Evolutionary conservation across 352 stramenopile genomes (phyloP), one percentile per base, ranked within the genome.

Genomic region (Phytophthora tentaculata): DNA sequence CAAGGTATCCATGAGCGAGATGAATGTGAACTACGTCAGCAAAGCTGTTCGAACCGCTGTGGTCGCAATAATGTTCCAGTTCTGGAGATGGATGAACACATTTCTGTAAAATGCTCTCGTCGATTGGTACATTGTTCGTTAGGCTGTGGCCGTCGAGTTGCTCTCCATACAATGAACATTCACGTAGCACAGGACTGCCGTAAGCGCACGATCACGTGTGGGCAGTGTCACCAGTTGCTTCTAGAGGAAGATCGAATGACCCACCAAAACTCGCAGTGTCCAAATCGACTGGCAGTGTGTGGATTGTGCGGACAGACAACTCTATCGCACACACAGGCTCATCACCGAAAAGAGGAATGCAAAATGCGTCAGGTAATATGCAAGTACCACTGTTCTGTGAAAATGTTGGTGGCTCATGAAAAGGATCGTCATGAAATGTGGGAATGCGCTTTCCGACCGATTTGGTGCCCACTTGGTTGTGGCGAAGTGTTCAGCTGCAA

Each of bases 381-480:
- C 53, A 73, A 68, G 20, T 77, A 81, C 48, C 57, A 77, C 7
- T 88, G 84, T 56, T 86, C 80, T 35, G 65, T 75, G 13, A 86
- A 84, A 53, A 3, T 53, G 16, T 62, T 92, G 32, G 67, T 81
- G n/a, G 84, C 84, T 2, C 74, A 92, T 29, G 81, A 85, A 39
- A 77, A 88, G 60, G 59, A 75, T 8, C 72, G 62, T 0, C 86
- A 94, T 61, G 86, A 94, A 64, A 67, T 62, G 52, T 79, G 77
- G 52, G 83, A 92, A 55, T 94, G 84, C 54, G 55, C 69, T 2
- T 78, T 86, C 5, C 80, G 86, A 4, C 64, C 79, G 1, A 86
- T 91, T 45, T 88, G 77, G 73, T 94, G 86, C 59, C 80, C 84
- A 5, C 73, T 94, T 17, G 83, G 86, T 9, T 94, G 86, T 65